Percentiles rank a stretch among this genome's conserved stretches.
phyloP scores from a whole-genome alignment of 768 basidiomycete genomes.

The Suillus americanus region DNA sequence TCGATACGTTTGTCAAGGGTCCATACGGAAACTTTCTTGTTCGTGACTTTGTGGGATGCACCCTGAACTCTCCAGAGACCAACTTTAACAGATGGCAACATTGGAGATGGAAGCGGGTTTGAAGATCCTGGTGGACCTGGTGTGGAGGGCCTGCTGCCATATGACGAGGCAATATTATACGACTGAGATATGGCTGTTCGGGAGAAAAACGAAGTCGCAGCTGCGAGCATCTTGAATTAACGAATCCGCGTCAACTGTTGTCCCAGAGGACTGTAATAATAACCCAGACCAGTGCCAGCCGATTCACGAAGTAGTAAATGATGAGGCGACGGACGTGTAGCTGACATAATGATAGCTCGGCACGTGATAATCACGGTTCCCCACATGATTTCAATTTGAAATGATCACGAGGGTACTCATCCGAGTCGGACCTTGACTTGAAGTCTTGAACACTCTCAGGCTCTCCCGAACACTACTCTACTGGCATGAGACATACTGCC shows the following conservation, averaged over 20 bases:
- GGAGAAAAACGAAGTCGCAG: conserved; percentile 80
- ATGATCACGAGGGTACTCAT: not conserved
- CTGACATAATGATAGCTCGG: conserved; percentile 8
- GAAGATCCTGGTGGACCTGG: conserved; percentile 35
- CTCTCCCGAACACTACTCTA: not conserved
- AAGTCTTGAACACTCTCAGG: not conserved
- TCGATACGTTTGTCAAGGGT: conserved; percentile 83
- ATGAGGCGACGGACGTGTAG: not conserved
- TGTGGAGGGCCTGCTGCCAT: conserved; percentile 37
- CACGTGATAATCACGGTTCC: conserved; percentile 5
- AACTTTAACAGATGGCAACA: conserved; percentile 59
- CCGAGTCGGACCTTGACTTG: not conserved
- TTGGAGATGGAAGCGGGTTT: conserved; percentile 38
- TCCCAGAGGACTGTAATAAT: not conserved
- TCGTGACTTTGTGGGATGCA: conserved; percentile 85
- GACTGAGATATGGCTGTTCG: conserved; percentile 80
- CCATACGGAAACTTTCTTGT: conserved; percentile 93
- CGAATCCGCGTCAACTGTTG: not conserved
- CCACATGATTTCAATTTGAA: conserved; percentile 2
- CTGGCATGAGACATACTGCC: conserved; percentile 55
- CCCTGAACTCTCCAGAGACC: conserved; percentile 90
- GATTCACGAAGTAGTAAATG: not conserved
- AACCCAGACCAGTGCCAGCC: not conserved
- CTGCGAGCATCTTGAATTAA: conserved; percentile 62
- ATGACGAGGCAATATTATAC: conserved; percentile 58